phyloP scores from a whole-genome alignment of 768 basidiomycete genomes.

The Holtermanniella nyarrowii region DNA sequence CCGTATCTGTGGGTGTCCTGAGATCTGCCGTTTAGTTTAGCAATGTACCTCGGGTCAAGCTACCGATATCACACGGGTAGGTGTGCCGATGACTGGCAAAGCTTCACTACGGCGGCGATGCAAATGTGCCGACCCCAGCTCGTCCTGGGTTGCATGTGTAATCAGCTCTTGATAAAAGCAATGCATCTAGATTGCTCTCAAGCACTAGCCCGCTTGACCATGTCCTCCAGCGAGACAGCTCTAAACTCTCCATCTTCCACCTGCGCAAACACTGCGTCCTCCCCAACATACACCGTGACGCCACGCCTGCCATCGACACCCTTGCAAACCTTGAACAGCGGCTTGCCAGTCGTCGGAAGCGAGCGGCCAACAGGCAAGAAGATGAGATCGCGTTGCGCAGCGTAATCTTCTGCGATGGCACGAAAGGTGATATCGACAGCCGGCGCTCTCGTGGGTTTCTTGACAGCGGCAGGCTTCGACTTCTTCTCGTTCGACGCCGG shows the following conservation, averaged over 20 bases:
- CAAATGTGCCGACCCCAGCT: too few species aligned
- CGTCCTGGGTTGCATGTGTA: too few species aligned
- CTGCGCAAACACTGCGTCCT: slow-evolving; percentile 87
- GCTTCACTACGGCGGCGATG: too few species aligned
- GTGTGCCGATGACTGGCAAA: too few species aligned
- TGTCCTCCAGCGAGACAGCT: slow-evolving; percentile 76
- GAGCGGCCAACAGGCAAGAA: slow-evolving; percentile 79
- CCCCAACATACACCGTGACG: slow-evolving; percentile 73
- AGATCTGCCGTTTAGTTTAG: too few species aligned
- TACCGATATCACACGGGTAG: too few species aligned
- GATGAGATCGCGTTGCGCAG: slow-evolving; percentile 71
- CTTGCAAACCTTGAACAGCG: slow-evolving; percentile 70
- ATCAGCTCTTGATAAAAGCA: too few species aligned
- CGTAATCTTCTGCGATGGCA: slow-evolving; percentile 82
- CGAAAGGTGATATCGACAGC: slow-evolving; percentile 73
- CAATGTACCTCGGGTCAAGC: too few species aligned
- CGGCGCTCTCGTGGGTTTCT: slow-evolving; percentile 7
- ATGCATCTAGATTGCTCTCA: slow-evolving; percentile 5
- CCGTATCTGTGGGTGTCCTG: too few species aligned
- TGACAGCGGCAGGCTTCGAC: slow-evolving; percentile 35
- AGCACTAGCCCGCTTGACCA: slow-evolving; percentile 50
- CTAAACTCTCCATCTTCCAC: slow-evolving; percentile 47
- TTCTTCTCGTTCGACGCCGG: slow-evolving; percentile 32
- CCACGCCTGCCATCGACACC: slow-evolving; percentile 77
- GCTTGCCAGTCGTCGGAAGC: slow-evolving; percentile 78